Evolutionary conservation across 805 yeast genomes (phyloP).

Genomic region (Candida tallmaniae): DNA sequence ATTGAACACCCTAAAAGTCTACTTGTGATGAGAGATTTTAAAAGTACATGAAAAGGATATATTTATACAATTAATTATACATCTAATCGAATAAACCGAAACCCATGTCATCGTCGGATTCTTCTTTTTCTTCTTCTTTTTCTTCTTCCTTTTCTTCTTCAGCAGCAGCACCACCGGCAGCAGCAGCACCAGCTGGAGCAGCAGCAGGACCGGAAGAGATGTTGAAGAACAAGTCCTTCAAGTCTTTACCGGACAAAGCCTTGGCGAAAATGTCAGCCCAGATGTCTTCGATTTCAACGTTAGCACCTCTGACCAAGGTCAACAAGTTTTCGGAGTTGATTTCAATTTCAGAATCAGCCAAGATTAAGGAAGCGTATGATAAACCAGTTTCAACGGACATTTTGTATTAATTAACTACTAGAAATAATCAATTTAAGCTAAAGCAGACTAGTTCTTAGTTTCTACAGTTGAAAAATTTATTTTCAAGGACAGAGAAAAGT

Average conservation of each 20-base stretch:
- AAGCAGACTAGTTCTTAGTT: conserved; percentile 47
- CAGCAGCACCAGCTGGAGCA: conserved; percentile 33
- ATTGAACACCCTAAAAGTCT: background rate
- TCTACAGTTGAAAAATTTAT: background rate
- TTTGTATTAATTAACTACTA: conserved; percentile 24
- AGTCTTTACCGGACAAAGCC: conserved; percentile 44
- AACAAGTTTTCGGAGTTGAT: conserved; percentile 42
- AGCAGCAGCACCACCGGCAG: conserved; percentile 31
- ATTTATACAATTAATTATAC: conserved; percentile 1
- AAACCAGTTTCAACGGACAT: conserved; percentile 47
- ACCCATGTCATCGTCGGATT: conserved; percentile 39
- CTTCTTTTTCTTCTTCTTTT: conserved; percentile 29
- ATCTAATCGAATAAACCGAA: conserved; percentile 43
- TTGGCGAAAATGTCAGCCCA: conserved; percentile 47
- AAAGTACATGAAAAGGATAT: conserved; percentile 1
- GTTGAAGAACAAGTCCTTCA: conserved; percentile 48
- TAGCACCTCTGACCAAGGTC: conserved; percentile 37
- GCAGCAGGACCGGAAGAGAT: conserved; percentile 43
- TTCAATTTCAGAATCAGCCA: conserved; percentile 46
- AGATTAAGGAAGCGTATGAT: conserved; percentile 48
- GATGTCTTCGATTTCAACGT: conserved; percentile 42
- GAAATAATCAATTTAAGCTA: conserved; percentile 48
- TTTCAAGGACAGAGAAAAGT: no score
- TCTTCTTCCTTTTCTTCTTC: conserved; percentile 32
- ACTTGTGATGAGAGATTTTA: background rate